These are phyloP conservation scores for Bruguiera sexangula DNA, from an alignment of 345 rosid species.

Conservation along the genomic window DNA sequence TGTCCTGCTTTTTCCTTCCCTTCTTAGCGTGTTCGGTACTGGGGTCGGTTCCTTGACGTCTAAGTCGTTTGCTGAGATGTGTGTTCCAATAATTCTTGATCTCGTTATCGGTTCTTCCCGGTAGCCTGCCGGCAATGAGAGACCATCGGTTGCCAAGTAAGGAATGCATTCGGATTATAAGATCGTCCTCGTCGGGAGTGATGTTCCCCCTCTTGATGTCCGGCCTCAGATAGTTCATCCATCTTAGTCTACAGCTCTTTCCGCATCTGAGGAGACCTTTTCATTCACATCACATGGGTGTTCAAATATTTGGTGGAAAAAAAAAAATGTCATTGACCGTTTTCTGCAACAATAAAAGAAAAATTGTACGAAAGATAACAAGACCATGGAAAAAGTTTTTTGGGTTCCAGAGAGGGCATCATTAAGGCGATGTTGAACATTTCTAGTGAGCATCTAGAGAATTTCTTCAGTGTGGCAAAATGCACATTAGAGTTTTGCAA, in stretches of 20 bases:
- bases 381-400: no score
- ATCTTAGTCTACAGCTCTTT: conserved; percentile 49
- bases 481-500: no score
- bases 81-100: conserved; percentile 53
- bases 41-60: not conserved
- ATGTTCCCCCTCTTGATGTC: conserved; percentile 50
- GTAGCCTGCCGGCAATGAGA: conserved; percentile 39
- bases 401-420: no score
- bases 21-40: not conserved
- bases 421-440: no score
- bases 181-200: conserved; percentile 48
- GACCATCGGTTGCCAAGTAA: conserved; percentile 53
- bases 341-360: no score
- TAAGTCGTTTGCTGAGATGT: conserved; percentile 33
- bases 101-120: conserved; percentile 52
- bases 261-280: conserved; percentile 47
- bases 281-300: not conserved
- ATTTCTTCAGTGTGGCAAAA: no score
- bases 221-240: conserved; percentile 52
- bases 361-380: no score
- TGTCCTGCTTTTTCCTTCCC: not conserved
- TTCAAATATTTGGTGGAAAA: not conserved
- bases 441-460: no score
- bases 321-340: not conserved
- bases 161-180: conserved; percentile 40